Evolutionary conservation across 2,329 filamentous ascomycete genomes (phyloP).

Genomic region (Amylocarpus encephaloides): DNA sequence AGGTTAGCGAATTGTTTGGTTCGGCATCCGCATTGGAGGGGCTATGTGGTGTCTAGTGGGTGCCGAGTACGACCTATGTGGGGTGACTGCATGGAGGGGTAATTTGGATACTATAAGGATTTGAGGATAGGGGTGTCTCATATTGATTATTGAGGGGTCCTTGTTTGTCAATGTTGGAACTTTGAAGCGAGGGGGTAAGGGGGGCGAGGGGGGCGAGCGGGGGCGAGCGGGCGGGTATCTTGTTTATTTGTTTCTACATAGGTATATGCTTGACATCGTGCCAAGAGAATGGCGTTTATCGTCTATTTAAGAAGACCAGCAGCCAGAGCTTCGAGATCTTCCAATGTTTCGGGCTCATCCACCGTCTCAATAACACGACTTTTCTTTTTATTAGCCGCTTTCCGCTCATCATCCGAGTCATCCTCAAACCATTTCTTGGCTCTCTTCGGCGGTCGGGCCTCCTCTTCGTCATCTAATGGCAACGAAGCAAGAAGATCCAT

Average conservation of each 20-base stretch:
- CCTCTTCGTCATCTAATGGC: slow-evolving; percentile 45
- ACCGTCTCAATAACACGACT: slow-evolving; percentile 54
- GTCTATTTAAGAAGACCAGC: slow-evolving; percentile 56
- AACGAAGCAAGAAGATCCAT: slow-evolving; percentile 53
- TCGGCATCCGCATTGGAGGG: too few relatives aligned
- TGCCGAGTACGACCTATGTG: background rate
- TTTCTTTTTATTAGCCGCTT: slow-evolving; percentile 41
- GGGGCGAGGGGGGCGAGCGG: too few relatives aligned
- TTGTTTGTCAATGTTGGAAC: too few relatives aligned
- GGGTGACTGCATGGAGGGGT: slow-evolving; percentile 4
- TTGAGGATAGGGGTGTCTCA: background rate
- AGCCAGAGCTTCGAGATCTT: slow-evolving; percentile 73
- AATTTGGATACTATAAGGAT: background rate
- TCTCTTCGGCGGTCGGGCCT: slow-evolving; percentile 54
- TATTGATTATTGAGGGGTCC: background rate
- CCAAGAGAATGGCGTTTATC: slow-evolving; percentile 1
- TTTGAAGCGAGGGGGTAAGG: background rate
- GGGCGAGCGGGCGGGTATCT: slow-evolving; percentile 17
- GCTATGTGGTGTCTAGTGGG: background rate
- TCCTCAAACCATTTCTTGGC: slow-evolving; percentile 76
- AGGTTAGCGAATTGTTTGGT: too few relatives aligned
- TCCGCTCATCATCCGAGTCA: slow-evolving; percentile 45
- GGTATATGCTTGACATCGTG: slow-evolving; percentile 8
- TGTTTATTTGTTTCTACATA: slow-evolving; percentile 1
- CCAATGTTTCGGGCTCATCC: slow-evolving; percentile 69